Base-by-base conservation (phyloP, 345 rosid genomes). In the Orychophragmus violaceus region DNA sequence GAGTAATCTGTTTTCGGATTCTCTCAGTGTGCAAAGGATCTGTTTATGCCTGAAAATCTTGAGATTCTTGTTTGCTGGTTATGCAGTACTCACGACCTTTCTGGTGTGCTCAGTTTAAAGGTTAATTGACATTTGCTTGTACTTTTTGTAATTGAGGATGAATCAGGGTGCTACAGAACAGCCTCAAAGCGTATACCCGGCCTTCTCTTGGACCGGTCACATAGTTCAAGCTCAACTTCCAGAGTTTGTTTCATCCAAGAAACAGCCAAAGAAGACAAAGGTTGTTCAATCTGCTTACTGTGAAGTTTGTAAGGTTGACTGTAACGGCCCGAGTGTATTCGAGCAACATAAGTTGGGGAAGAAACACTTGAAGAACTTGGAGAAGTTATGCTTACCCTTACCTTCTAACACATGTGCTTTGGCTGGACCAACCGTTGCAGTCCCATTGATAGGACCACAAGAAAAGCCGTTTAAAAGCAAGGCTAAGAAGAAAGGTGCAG, bases 271-370 rank as follows among this genome's bases (percentile, higher is more conserved):
- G 70, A 75, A 71, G 39, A 48, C 49, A 8, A 78, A 75, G 50
- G 14, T 62, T 44, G 22, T 66, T 17, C 74, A 17, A 5, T 70
- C 74, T 57, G 62, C 64, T 4, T 52, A 45, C 39, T 78, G 82
- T 42, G 63, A 64, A 62, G 54, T 71, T 66, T 75, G 79, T 64
- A 56, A 71, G 30, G 49, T 70, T 25, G 51, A 66, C 28, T 78
- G 79, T 54, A 74, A 64, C 23, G 59, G 74, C 64, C 64, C 46
- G 12, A 77, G 28, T 32, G 59, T 74, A 25, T 55, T 78, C 17
- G 78, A 70, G 30, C 76, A 65, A 39, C 81, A 78, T 41, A 54
- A 53, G 32, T 16, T 74, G 58, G 81, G 81, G 45, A 78, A 78
- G 77, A 74, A 70, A 54, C 79, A 74, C 79, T 46, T 53, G 27